A percentile compares a stretch with the other conserved stretches of the same genome.
Conservation (phyloP, 2,329 filamentous ascomycete genomes). For the Aspergillus fijiensis region DNA sequence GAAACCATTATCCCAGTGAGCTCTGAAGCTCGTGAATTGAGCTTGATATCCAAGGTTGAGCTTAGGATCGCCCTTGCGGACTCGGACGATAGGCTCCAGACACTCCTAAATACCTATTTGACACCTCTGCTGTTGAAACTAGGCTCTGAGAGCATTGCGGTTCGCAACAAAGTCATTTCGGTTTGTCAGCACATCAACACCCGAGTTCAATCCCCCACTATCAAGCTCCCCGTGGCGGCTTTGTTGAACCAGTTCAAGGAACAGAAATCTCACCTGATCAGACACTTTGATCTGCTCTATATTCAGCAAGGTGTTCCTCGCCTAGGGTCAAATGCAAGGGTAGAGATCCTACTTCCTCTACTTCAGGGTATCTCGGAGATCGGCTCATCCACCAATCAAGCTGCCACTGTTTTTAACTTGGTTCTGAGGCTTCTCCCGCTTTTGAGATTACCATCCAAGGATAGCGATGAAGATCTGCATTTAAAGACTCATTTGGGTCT, state of each 20-base stretch:
- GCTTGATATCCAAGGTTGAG: slow-evolving; percentile 81
- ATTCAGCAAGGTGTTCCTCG: slow-evolving; percentile 78
- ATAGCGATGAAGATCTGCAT: slow-evolving; percentile 71
- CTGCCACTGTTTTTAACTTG: slow-evolving; percentile 74
- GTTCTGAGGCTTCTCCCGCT: slow-evolving; percentile 72
- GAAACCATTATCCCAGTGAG: slow-evolving; percentile 30
- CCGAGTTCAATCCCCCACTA: slow-evolving; percentile 58
- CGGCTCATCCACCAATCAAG: slow-evolving; percentile 55
- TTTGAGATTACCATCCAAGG: slow-evolving; percentile 67
- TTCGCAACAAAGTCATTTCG: slow-evolving; percentile 75
- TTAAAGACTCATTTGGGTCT: slow-evolving; percentile 68
- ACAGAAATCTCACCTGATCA: slow-evolving; percentile 69
- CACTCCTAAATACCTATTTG: slow-evolving; percentile 75
- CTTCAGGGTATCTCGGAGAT: slow-evolving; percentile 65
- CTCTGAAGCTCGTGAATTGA: slow-evolving; percentile 66
- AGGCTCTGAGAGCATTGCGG: slow-evolving; percentile 73
- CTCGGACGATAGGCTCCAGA: slow-evolving; percentile 78
- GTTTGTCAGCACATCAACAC: slow-evolving; percentile 72
- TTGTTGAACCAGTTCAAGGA: slow-evolving; percentile 89
- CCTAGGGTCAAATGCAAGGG: slow-evolving; percentile 61
- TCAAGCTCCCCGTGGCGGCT: slow-evolving; percentile 79
- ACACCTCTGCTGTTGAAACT: slow-evolving; percentile 82
- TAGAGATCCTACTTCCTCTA: slow-evolving; percentile 69
- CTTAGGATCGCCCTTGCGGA: slow-evolving; percentile 79
- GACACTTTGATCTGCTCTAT: slow-evolving; percentile 85